Evolutionary conservation across 768 basidiomycete genomes (phyloP).

Genomic region (Boletus rufocinnamomeus): DNA sequence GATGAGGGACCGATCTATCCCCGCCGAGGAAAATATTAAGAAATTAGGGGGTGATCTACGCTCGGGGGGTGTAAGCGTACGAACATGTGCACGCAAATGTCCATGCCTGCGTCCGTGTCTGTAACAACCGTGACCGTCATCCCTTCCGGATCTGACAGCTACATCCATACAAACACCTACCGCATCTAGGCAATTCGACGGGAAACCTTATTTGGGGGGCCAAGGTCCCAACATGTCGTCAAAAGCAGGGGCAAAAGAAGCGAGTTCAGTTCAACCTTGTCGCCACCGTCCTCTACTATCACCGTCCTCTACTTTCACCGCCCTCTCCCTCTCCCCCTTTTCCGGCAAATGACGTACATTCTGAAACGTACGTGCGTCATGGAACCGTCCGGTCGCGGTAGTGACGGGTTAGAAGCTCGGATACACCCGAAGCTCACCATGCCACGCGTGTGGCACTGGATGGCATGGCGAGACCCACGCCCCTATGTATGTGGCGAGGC

Average conservation of each 20-base stretch:
- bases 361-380: background rate
- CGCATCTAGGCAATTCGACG: background rate
- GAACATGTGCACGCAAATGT: background rate
- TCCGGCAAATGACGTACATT: slow-evolving; percentile 1
- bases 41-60: background rate
- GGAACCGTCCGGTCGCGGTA: background rate
- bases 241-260: background rate
- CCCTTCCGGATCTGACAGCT: background rate
- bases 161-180: background rate
- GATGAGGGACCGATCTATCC: background rate
- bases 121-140: background rate
- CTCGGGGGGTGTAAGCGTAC: background rate
- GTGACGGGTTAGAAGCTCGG: background rate
- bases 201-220: background rate
- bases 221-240: background rate
- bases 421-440: background rate
- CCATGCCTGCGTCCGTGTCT: background rate
- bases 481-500: background rate
- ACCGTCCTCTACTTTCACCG: too few species aligned
- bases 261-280: slow-evolving; percentile 11
- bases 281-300: background rate
- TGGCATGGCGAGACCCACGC: background rate
- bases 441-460: background rate
- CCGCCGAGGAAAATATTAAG: background rate
- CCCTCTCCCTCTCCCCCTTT: rapidly evolving